Evolutionary conservation across 345 rosid genomes (phyloP).

Genomic region (Durio zibethinus): DNA sequence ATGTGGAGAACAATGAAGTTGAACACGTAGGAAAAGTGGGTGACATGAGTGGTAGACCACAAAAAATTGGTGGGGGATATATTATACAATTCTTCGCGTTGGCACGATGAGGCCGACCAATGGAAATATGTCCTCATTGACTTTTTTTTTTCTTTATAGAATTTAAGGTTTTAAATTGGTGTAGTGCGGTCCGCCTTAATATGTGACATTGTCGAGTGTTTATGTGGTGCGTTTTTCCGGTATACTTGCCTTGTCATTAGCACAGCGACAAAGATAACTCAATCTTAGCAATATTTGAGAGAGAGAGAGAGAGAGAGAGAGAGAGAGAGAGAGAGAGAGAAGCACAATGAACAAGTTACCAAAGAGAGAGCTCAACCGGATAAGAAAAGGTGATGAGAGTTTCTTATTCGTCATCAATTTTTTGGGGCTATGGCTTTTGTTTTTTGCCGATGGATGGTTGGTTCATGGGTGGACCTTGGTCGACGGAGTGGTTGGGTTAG

Average conservation of each 20-base stretch:
- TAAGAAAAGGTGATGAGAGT: not conserved
- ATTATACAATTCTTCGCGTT: not conserved
- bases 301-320: not conserved
- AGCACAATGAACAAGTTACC: not conserved
- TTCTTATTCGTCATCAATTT: constrained; percentile 12
- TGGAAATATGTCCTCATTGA: not conserved
- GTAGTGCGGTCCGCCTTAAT: not conserved
- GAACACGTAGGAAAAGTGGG: constrained; percentile 17
- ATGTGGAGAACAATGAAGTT: constrained; percentile 25
- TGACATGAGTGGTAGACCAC: constrained; percentile 10
- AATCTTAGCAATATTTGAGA: not conserved
- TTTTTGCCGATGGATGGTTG: not conserved
- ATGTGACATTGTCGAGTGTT: not conserved
- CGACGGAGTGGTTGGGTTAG: too few relatives aligned
- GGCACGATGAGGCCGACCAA: constrained; percentile 24
- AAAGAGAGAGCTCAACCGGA: not conserved
- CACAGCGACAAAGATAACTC: constrained; percentile 17
- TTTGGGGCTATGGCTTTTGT: not conserved
- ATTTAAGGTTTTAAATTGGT: not conserved
- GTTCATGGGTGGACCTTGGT: not conserved
- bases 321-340: not conserved
- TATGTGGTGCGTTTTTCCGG: constrained; percentile 25
- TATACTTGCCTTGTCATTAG: constrained; percentile 12
- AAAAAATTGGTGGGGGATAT: constrained; percentile 3
- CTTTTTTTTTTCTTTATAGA: too few relatives aligned